phyloP scores from a whole-genome alignment of 371 early-diverging fungal genomes.

The Sporodiniella umbellata region DNA sequence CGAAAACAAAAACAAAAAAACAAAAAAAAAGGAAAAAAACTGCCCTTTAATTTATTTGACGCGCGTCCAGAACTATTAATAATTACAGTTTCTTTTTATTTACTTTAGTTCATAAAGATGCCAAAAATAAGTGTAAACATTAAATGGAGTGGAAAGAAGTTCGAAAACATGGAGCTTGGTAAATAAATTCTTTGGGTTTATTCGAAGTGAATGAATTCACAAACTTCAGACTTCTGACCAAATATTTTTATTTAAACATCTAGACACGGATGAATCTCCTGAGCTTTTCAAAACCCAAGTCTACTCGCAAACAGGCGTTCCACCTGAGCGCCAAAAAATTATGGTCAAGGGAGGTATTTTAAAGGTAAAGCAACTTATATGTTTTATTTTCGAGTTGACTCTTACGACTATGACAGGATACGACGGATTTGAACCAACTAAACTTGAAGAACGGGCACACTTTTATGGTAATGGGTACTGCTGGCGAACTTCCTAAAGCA shows the following conservation, averaged over 20 bases:
- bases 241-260: not conserved
- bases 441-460: constrained; percentile 64
- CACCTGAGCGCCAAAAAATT: constrained; percentile 92
- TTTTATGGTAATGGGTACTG: constrained; percentile 95
- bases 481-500: constrained; percentile 80
- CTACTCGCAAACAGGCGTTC: constrained; percentile 90
- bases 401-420: constrained; percentile 60
- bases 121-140: constrained; percentile 69
- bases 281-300: constrained; percentile 87
- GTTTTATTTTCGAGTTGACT: not conserved
- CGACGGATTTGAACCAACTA: constrained; percentile 65
- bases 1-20: too few species aligned
- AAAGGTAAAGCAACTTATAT: constrained; percentile 58
- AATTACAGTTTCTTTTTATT: not conserved
- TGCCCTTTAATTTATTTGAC: too few species aligned
- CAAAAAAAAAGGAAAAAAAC: too few species aligned
- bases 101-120: constrained; percentile 15
- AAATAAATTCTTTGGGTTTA: constrained; percentile 4
- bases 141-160: constrained; percentile 92
- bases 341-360: constrained; percentile 93
- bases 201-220: too few species aligned
- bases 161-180: constrained; percentile 73
- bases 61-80: too few species aligned
- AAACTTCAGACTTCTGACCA: not conserved
- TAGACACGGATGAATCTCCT: constrained; percentile 72